Conservation (phyloP, 2,329 filamentous ascomycete species). For the Alternaria atra region DNA sequence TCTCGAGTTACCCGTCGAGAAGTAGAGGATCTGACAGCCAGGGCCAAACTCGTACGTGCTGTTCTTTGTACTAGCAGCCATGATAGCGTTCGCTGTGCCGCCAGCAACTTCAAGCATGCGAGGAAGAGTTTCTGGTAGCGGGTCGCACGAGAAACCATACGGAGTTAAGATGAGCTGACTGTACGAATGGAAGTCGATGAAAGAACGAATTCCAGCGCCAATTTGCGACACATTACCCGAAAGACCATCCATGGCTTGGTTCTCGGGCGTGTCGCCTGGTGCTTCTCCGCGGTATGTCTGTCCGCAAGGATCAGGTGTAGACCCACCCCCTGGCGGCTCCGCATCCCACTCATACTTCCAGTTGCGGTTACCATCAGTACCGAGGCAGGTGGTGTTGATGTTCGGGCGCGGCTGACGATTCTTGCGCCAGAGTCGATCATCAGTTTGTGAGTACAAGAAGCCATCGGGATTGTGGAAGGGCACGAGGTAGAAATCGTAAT, state of each 20-base stretch:
- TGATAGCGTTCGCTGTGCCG: conserved; percentile 55
- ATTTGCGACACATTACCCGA: conserved; percentile 52
- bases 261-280: conserved; percentile 44
- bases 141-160: conserved; percentile 60
- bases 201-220: conserved; percentile 64
- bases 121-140: conserved; percentile 58
- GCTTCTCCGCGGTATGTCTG: conserved; percentile 46
- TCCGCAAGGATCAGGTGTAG: conserved; percentile 41
- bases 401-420: conserved; percentile 45
- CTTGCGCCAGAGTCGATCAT: conserved; percentile 48
- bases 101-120: conserved; percentile 52
- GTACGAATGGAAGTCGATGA: conserved; percentile 71
- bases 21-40: conserved; percentile 68
- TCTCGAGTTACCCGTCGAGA: conserved; percentile 56
- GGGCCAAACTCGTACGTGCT: conserved; percentile 55
- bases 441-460: conserved; percentile 48
- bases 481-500: conserved; percentile 46
- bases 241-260: conserved; percentile 54
- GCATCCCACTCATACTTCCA: conserved; percentile 46
- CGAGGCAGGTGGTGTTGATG: conserved; percentile 37
- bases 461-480: conserved; percentile 47
- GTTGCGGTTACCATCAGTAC: conserved; percentile 49
- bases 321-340: conserved; percentile 36
- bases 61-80: conserved; percentile 49
- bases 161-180: conserved; percentile 66